These are phyloP conservation scores for Hyphodiscus hymeniophilus DNA, from an alignment of 495 filamentous ascomycete species.

Conservation along the genomic window DNA sequence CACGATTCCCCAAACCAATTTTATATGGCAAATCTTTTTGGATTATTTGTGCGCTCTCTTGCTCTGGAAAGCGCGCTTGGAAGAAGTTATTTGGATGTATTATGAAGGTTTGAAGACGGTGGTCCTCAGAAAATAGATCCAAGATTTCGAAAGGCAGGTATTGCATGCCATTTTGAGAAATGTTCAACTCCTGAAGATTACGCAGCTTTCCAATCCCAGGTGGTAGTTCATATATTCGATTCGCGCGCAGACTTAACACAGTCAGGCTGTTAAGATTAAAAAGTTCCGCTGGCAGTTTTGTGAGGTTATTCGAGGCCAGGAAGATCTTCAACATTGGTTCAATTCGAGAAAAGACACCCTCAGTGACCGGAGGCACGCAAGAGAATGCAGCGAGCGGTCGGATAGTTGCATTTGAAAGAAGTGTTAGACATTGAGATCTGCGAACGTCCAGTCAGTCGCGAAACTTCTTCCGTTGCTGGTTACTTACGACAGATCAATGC, in stretches of 20 bases:
- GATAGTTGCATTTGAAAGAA: constrained; percentile 39
- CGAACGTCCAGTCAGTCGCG: background rate
- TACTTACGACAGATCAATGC: constrained; percentile 59
- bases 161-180: constrained; percentile 60
- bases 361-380: constrained; percentile 29
- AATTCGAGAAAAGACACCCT: constrained; percentile 13
- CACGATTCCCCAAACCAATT: constrained; percentile 22
- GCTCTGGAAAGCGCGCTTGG: constrained; percentile 20
- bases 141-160: constrained; percentile 67
- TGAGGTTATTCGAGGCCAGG: constrained; percentile 53
- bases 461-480: background rate
- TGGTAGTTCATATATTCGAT: constrained; percentile 57
- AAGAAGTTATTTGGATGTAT: constrained; percentile 43
- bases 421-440: constrained; percentile 29
- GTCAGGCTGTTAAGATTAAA: constrained; percentile 50
- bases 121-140: constrained; percentile 38
- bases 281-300: constrained; percentile 38
- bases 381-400: constrained; percentile 52
- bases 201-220: constrained; percentile 53
- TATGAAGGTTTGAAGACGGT: constrained; percentile 28
- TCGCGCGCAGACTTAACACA: constrained; percentile 65
- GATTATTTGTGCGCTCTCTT: background rate
- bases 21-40: constrained; percentile 19
- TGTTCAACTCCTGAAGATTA: constrained; percentile 57
- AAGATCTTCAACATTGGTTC: constrained; percentile 54